phyloP scores from a whole-genome alignment of 2,329 filamentous ascomycete genomes.

The Talaromyces marneffei region DNA sequence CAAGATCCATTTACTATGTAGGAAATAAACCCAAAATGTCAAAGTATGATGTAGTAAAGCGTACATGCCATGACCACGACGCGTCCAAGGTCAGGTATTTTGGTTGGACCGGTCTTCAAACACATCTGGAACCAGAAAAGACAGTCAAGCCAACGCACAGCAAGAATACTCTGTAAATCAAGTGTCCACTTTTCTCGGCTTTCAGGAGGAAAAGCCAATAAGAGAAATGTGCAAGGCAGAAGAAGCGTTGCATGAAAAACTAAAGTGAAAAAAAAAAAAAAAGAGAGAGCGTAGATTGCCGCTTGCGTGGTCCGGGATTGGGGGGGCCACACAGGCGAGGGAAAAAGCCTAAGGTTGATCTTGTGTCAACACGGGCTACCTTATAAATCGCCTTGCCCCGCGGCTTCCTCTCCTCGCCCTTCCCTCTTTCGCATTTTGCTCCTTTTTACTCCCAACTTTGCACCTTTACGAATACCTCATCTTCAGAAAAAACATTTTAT shows the following conservation, averaged over 20 bases:
- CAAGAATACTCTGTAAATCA: background rate
- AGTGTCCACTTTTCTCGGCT: background rate
- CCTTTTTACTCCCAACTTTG: conserved; percentile 21
- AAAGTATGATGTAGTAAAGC: background rate
- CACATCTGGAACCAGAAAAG: conserved; percentile 6
- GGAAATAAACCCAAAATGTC: background rate
- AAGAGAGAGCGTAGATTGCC: conserved; percentile 1
- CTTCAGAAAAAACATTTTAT: conserved; percentile 16
- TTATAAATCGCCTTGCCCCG: conserved; percentile 42
- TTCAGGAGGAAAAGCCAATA: conserved; percentile 1
- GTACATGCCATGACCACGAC: conserved; percentile 6
- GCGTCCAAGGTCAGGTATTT: background rate
- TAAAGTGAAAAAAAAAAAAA: conserved; percentile 1
- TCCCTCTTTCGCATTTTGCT: conserved; percentile 32
- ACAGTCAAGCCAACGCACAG: background rate
- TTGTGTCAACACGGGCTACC: conserved; percentile 37
- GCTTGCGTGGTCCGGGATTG: background rate
- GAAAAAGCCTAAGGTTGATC: conserved; percentile 27
- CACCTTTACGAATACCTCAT: background rate
- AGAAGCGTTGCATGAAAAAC: background rate
- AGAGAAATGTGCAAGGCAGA: conserved; percentile 1
- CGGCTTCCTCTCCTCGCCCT: conserved; percentile 32
- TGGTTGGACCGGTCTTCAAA: conserved; percentile 7
- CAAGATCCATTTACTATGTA: too few species aligned
- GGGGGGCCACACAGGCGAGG: background rate